Conservation (phyloP, 2,329 filamentous ascomycete genomes). For the Fusarium tjaetaba region DNA sequence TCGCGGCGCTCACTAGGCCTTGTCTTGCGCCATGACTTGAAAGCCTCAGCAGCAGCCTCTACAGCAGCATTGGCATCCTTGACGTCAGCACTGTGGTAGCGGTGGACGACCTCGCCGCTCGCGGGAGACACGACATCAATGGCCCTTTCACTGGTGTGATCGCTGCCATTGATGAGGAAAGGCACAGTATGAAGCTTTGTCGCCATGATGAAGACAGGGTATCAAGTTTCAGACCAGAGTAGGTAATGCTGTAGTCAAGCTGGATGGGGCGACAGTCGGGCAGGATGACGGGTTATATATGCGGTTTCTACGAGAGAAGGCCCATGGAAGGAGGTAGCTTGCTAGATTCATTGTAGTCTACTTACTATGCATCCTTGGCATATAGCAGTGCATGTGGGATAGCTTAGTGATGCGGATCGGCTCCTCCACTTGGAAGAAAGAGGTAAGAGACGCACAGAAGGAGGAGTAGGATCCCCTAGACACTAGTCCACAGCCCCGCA, state of each 20-base stretch:
- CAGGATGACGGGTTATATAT: constrained; percentile 30
- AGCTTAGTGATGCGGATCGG: constrained; percentile 6
- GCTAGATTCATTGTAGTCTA: background rate
- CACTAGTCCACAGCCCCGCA: constrained; percentile 27
- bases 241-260: background rate
- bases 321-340: background rate
- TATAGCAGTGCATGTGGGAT: background rate
- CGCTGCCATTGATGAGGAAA: constrained; percentile 56
- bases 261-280: background rate
- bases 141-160: constrained; percentile 56
- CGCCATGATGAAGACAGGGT: constrained; percentile 24
- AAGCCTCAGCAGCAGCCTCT: constrained; percentile 69
- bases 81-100: constrained; percentile 66
- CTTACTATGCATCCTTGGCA: background rate
- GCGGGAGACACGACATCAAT: constrained; percentile 67
- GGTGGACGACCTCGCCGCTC: constrained; percentile 62
- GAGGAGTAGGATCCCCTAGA: background rate
- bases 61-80: constrained; percentile 64
- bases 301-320: background rate
- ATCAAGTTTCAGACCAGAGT: background rate
- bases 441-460: background rate
- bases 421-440: constrained; percentile 1
- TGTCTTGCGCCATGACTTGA: constrained; percentile 73
- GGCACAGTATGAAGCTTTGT: constrained; percentile 47
- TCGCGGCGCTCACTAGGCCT: constrained; percentile 70